Evolutionary conservation across 1,139 yeast species (phyloP), one percentile per base, ranked within the genome.

Genomic region (Hyphopichia burtonii): DNA sequence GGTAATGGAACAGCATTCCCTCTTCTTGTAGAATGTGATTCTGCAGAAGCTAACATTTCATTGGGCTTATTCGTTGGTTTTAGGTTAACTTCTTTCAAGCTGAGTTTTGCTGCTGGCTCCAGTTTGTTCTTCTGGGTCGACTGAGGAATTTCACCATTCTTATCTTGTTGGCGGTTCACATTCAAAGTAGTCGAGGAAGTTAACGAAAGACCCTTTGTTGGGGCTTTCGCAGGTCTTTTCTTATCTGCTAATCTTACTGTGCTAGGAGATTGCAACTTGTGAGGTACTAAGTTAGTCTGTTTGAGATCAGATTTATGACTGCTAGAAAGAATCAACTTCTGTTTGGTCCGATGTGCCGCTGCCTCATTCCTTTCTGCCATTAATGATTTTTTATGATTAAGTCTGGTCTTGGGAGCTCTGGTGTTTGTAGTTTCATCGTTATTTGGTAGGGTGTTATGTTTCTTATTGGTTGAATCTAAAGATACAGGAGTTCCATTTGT

Each of bases 1-100:
- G 72, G 71, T 20, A 66, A 50, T 0, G 71, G 66, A 8, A 66
- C 58, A 1, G 67, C 65, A 47, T 66, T 66, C 1, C 68, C 67
- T 5, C 51, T 42, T 18, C 32, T 33, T 4, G 31, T 12, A 4
- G 37, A 33, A 19, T 38, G 36, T n/a, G 23, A 28, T 20, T 38
- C 37, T 12, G 41, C 30, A 10, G 30, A 17, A 3, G 22, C 19
- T 18, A 34, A 19, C 11, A n/a, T 17, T 5, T 33, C 37, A 16
- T 27, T 27, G 2, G 37, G 28, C n/a, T 34, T 33, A 12, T 33
- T 27, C 11, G 15, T n/a, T 11, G 41, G 41, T 14, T 34, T 38
- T 8, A 38, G n/a, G 5, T 14, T 28, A n/a, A 38, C 37, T 14
- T 38, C 36, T 2, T 35, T 23, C 3, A 27, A 16, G 15, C 25